A percentile compares a stretch with the other conserved stretches of the same genome.
Conservation (phyloP, 176 grass and related monocot genomes). For the Hyparrhenia diplandra region DNA sequence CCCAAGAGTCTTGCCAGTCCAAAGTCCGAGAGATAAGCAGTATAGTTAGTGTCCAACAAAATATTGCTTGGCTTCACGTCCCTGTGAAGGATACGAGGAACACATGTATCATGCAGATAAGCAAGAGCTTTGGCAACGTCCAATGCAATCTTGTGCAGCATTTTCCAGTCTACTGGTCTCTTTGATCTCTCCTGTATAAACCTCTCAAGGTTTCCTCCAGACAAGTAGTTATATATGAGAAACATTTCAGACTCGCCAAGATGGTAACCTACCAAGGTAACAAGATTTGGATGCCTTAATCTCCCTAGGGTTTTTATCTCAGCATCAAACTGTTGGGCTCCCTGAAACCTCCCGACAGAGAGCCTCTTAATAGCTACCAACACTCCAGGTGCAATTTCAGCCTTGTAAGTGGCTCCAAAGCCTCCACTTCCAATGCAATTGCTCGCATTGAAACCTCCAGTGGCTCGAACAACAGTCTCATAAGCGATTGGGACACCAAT, state of each 20-base stretch:
- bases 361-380: conserved; percentile 95
- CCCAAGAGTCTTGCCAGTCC: conserved; percentile 89
- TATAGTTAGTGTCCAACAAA: conserved; percentile 76
- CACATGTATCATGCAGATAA: conserved; percentile 84
- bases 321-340: conserved; percentile 86
- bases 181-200: conserved; percentile 96
- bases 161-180: conserved; percentile 78
- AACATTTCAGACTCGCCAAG: conserved; percentile 95
- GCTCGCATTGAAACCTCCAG: conserved; percentile 88
- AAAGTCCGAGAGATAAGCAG: conserved; percentile 92
- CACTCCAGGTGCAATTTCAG: conserved; percentile 90
- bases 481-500: conserved; percentile 70
- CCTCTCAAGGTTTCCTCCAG: conserved; percentile 85
- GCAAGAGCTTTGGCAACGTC: conserved; percentile 84
- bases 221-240: conserved; percentile 95
- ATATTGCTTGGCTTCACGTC: conserved; percentile 98
- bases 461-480: conserved; percentile 81
- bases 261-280: conserved; percentile 94
- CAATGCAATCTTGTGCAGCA: conserved; percentile 91
- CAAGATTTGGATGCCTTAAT: conserved; percentile 83
- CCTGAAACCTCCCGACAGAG: conserved; percentile 85
- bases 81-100: conserved; percentile 86
- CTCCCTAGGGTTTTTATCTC: conserved; percentile 97
- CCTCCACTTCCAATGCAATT: conserved; percentile 98
- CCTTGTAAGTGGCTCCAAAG: conserved; percentile 96